phyloP scores from a whole-genome alignment of 208 protist genomes.

The Acanthamoeba healyi region DNA sequence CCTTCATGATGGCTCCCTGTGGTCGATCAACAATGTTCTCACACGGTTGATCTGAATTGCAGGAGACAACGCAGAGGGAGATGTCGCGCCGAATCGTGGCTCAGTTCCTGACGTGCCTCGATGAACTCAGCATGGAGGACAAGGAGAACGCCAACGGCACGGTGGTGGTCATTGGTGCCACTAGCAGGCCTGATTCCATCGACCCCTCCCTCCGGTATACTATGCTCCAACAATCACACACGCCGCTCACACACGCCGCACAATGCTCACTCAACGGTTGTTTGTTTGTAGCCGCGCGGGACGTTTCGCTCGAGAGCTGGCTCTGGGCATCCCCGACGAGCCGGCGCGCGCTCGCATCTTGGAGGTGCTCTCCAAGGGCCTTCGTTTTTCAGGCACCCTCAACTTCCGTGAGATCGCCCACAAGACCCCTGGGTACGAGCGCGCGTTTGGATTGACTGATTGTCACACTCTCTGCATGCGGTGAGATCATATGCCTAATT shows the following conservation, averaged over 20 bases:
- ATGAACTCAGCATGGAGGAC: slow-evolving; percentile 83
- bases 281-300: slow-evolving; percentile 95
- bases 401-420: slow-evolving; percentile 96
- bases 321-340: slow-evolving; percentile 96
- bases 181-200: slow-evolving; percentile 96
- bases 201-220: slow-evolving; percentile 90
- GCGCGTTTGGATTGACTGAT: background rate
- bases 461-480: background rate
- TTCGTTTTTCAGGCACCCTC: slow-evolving; percentile 93
- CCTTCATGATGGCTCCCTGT: slow-evolving; percentile 27
- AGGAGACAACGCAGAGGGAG: slow-evolving; percentile 93
- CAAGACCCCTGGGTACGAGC: slow-evolving; percentile 95
- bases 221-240: no score
- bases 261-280: background rate
- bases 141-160: slow-evolving; percentile 61
- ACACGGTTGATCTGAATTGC: no score
- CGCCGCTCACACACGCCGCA: no score
- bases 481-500: no score
- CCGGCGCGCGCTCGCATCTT: slow-evolving; percentile 92
- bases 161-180: slow-evolving; percentile 97
- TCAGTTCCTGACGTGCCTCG: slow-evolving; percentile 72
- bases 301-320: slow-evolving; percentile 98
- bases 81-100: slow-evolving; percentile 90
- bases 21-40: no score
- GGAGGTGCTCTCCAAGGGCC: slow-evolving; percentile 90